phyloP scores from a whole-genome alignment of 2,329 filamentous ascomycete species.

The Calonectria pteridis region DNA sequence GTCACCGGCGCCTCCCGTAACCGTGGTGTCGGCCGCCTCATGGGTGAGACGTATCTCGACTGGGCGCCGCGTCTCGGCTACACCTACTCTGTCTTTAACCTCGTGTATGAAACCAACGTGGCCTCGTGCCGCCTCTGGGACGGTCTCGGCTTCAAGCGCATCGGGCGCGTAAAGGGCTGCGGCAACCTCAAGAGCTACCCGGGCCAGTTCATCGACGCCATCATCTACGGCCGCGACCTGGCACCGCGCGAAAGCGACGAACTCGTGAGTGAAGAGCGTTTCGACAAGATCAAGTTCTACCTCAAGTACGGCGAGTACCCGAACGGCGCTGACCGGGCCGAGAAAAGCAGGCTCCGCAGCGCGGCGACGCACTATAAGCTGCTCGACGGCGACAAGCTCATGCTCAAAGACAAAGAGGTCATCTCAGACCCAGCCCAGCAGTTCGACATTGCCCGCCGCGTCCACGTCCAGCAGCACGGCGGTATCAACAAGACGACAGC shows the following conservation, averaged over 20 bases:
- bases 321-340: conserved; percentile 90
- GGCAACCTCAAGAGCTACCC: conserved; percentile 78
- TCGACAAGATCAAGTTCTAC: conserved; percentile 99
- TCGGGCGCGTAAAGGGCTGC: conserved; percentile 82
- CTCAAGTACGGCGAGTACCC: conserved; percentile 95
- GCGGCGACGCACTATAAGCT: conserved; percentile 97
- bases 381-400: conserved; percentile 80
- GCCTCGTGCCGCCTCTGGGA: conserved; percentile 94
- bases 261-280: conserved; percentile 92
- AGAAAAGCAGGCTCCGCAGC: conserved; percentile 93
- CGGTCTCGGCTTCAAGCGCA: conserved; percentile 90
- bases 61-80: conserved; percentile 87
- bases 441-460: conserved; percentile 85
- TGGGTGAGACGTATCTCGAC: conserved; percentile 82
- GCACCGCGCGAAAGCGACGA: conserved; percentile 76
- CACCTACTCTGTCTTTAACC: conserved; percentile 92
- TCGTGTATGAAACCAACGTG: conserved; percentile 94
- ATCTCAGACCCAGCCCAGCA: conserved; percentile 90
- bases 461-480: conserved; percentile 83
- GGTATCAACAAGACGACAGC: conserved; percentile 99
- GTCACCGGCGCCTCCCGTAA: conserved; percentile 80
- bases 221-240: conserved; percentile 80
- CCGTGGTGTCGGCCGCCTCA: conserved; percentile 79
- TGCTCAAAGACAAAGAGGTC: conserved; percentile 98
- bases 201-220: conserved; percentile 78